These are phyloP conservation scores for Atalantia buxifolia DNA, from an alignment of 345 rosid species.

Conservation along the genomic window DNA sequence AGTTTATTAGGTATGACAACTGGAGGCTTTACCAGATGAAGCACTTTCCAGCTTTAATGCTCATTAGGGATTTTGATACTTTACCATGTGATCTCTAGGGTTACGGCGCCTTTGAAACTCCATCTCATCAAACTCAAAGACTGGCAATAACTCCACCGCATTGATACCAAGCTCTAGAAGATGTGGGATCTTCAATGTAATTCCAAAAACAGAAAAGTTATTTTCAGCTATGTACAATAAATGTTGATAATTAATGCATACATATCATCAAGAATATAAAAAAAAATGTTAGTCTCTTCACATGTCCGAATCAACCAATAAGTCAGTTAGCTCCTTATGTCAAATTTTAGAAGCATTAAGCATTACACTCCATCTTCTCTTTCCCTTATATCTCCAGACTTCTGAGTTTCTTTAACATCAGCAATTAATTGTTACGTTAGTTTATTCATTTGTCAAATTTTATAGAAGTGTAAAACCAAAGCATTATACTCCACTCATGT, in stretches of 20 bases:
- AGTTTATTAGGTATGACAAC: not conserved
- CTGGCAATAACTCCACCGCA: constrained; percentile 91
- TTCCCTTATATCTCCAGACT: too few species aligned
- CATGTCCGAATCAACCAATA: not conserved
- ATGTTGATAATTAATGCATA: not conserved
- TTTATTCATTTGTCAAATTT: too few species aligned
- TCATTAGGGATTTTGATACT: not conserved
- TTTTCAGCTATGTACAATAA: constrained; percentile 26
- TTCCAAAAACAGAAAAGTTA: constrained; percentile 13
- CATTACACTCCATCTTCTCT: not conserved
- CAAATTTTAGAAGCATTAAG: not conserved
- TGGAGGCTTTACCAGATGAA: not conserved
- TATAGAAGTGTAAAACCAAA: too few species aligned
- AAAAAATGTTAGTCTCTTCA: not conserved
- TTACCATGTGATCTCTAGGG: constrained; percentile 97
- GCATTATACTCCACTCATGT: not conserved
- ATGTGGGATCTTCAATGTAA: constrained; percentile 68
- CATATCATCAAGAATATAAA: not conserved
- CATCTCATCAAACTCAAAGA: constrained; percentile 90
- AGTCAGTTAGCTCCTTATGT: not conserved
- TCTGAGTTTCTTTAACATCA: too few species aligned
- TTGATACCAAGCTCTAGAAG: constrained; percentile 85
- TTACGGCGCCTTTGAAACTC: constrained; percentile 86
- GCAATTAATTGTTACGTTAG: too few species aligned
- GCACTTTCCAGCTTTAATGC: not conserved